Conservation (phyloP, 352 stramenopile species). For the Pythium monospermum region DNA sequence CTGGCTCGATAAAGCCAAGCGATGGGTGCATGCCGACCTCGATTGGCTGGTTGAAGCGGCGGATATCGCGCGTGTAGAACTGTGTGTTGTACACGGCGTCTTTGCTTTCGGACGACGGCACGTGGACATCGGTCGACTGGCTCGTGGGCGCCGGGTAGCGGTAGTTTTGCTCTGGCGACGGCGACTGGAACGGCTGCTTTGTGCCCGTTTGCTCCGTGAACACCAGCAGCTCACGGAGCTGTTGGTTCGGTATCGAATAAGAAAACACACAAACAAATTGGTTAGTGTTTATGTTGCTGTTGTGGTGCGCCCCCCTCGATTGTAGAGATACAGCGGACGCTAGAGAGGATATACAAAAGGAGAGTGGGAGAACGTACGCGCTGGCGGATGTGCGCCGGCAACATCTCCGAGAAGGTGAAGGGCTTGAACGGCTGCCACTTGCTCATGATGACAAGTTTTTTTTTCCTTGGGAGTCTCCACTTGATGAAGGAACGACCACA, state of each 20-base stretch:
- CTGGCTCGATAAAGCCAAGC: slow-evolving; percentile 47
- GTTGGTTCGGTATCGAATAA: too few species aligned
- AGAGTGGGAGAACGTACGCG: slow-evolving; percentile 30
- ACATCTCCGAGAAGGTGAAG: slow-evolving; percentile 70
- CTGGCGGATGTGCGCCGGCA: slow-evolving; percentile 61
- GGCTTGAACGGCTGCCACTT: slow-evolving; percentile 83
- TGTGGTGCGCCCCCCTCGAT: too few species aligned
- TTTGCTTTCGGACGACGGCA: slow-evolving; percentile 68
- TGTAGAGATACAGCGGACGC: too few species aligned
- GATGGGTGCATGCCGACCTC: slow-evolving; percentile 75
- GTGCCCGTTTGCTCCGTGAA: slow-evolving; percentile 76
- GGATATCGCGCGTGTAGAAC: slow-evolving; percentile 88
- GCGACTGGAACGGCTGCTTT: slow-evolving; percentile 69
- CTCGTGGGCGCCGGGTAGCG: slow-evolving; percentile 75
- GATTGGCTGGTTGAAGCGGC: slow-evolving; percentile 55
- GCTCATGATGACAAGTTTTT: slow-evolving; percentile 40
- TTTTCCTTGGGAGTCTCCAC: slow-evolving; percentile 11
- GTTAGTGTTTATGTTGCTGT: not conserved
- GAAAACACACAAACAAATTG: not conserved
- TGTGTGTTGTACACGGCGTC: slow-evolving; percentile 83
- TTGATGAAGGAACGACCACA: slow-evolving; percentile 19
- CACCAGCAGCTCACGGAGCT: slow-evolving; percentile 78
- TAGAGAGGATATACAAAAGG: too few species aligned
- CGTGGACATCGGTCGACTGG: slow-evolving; percentile 57
- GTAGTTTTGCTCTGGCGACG: slow-evolving; percentile 53